A percentile compares a stretch with the other conserved stretches of the same genome.
phyloP scores from a whole-genome alignment of 306 rosid species.

The Inga laurina region DNA sequence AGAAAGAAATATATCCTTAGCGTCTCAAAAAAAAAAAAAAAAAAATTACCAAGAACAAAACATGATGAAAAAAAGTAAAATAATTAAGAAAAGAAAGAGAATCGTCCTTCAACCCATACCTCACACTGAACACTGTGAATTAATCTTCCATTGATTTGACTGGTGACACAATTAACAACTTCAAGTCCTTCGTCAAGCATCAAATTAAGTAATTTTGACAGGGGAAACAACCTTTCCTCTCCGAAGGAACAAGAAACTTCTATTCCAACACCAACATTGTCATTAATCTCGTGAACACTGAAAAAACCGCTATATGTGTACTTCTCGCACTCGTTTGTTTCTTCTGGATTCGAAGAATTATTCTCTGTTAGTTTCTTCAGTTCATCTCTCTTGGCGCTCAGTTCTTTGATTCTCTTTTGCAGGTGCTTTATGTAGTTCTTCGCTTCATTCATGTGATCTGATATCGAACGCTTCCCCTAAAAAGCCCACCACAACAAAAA shows the following conservation, averaged over 20 bases:
- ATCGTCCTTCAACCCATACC: slow-evolving; percentile 34
- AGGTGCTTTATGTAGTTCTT: slow-evolving; percentile 59
- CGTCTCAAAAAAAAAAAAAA: too few species aligned
- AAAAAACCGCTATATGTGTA: slow-evolving; percentile 11
- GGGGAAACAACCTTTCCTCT: slow-evolving; percentile 32
- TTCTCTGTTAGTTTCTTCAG: slow-evolving; percentile 33
- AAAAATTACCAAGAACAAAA: neutral
- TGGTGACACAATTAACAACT: slow-evolving; percentile 47
- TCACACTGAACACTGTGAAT: slow-evolving; percentile 54
- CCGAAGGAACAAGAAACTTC: slow-evolving; percentile 35
- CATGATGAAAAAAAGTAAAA: neutral
- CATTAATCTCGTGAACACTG: slow-evolving; percentile 32
- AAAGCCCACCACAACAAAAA: neutral
- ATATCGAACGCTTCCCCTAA: slow-evolving; percentile 81
- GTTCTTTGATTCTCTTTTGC: slow-evolving; percentile 46
- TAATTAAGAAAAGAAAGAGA: neutral
- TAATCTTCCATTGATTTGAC: slow-evolving; percentile 48
- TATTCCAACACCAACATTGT: slow-evolving; percentile 46
- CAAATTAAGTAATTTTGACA: slow-evolving; percentile 45
- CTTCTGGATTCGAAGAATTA: slow-evolving; percentile 12
- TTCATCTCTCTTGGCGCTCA: slow-evolving; percentile 48
- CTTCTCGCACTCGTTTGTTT: slow-evolving; percentile 7
- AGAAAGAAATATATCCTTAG: neutral
- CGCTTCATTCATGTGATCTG: slow-evolving; percentile 69
- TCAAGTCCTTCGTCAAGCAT: slow-evolving; percentile 51